Base-by-base conservation (phyloP, 2,329 filamentous ascomycete species). In the Fusarium dlaminii region DNA sequence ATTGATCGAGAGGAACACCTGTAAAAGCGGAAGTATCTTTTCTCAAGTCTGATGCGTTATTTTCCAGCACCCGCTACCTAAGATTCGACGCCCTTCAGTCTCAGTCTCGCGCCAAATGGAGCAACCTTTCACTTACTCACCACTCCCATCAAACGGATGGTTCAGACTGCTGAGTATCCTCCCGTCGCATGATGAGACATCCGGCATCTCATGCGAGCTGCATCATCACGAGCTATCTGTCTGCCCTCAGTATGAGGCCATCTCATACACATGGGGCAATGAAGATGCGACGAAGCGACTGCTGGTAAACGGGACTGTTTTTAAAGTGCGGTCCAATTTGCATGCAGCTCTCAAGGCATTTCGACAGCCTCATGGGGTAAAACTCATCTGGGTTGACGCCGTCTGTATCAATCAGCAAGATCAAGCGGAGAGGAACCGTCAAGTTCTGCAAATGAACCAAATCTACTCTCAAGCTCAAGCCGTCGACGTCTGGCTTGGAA, bases 211-310 rank as follows among this genome's bases (percentile, higher is more conserved):
- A 32, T 67, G 61, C 13, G 42, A 42, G 27, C 20, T 67, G 22
- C 24, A 39, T 9, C 61, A 58, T 48, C 29, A 46, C 29, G 43
- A 67, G 6, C 12, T 67, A 20, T 27, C 37, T 9, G 10, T 15
- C 1, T 65, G 30, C 32, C 51, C 39, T 22, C 34, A 7, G 5
- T 67, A 65, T 30, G 64, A 67, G 24, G 64, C 64, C 12, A 67
- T 67, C 2, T 66, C 64, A 12, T 67, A 67, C 29, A 67, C 64
- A 8, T 67, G 64, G 61, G 64, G 64, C 1, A 32, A 59, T 8
- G 60, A 65, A 8, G n/a, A 58, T 9, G 45, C 60, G 8, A 36
- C 32, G 17, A 40, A 64, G 18, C 39, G 8, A 15, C 32, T 66
- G 20, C n/a, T 51, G 0, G 59, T 65, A 8, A 49, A 66, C 12